Conservation (phyloP, 1,284 basidiomycete genomes). For the Pascua guehoae region DNA sequence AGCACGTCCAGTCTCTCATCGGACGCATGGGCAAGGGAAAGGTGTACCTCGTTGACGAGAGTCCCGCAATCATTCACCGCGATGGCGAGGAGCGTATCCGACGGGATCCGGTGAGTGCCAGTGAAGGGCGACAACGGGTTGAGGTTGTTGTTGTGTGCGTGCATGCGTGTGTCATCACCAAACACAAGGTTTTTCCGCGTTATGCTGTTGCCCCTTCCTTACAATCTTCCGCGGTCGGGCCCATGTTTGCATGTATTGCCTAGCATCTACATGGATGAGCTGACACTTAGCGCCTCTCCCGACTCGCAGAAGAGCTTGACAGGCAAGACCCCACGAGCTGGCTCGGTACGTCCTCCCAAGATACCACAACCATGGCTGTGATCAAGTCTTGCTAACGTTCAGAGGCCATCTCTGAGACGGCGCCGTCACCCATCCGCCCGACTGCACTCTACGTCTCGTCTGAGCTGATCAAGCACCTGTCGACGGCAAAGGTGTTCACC, state of each 20-base stretch:
- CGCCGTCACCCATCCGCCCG: conserved; percentile 27
- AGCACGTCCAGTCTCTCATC: conserved; percentile 39
- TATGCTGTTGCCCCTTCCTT: too few species aligned
- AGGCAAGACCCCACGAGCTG: conserved; percentile 39
- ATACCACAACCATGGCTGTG: not conserved
- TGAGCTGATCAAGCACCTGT: conserved; percentile 42
- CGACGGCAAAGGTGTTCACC: conserved; percentile 42
- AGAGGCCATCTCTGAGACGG: conserved; percentile 33
- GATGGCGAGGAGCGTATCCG: conserved; percentile 29
- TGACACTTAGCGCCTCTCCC: conserved; percentile 28
- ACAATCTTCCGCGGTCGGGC: too few species aligned
- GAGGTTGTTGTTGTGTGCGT: too few species aligned
- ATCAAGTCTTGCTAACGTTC: conserved; percentile 1
- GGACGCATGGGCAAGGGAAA: conserved; percentile 43
- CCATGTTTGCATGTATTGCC: too few species aligned
- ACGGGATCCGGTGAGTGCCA: conserved; percentile 34
- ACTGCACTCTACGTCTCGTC: conserved; percentile 37
- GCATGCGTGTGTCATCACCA: too few species aligned
- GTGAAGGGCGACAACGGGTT: not conserved
- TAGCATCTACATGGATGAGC: not conserved
- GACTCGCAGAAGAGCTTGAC: conserved; percentile 36
- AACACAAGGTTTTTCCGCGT: not conserved
- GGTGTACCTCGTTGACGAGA: conserved; percentile 44
- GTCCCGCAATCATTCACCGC: conserved; percentile 34
- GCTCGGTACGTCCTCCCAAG: conserved; percentile 26